Evolutionary conservation across 1,284 basidiomycete species (phyloP), one percentile per base, ranked within the genome.

Genomic region (Cryptococcus floricola): DNA sequence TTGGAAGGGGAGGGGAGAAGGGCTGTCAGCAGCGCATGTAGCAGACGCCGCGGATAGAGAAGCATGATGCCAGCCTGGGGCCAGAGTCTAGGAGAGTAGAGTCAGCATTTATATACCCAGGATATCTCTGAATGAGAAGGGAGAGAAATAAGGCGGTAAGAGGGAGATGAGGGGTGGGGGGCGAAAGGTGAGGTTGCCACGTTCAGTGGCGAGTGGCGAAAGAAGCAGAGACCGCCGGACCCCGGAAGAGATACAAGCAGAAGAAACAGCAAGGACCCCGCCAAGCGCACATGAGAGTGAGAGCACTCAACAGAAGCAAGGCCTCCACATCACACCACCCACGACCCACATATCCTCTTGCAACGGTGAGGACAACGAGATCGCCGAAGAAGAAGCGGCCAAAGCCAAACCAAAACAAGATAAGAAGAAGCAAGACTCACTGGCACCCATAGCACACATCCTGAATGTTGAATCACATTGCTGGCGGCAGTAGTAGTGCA

Each of bases 401-500:
- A 39, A 16, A 19, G 14, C 18, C 6, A 39, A 14, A 50, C 13
- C 10, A 34, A 31, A 13, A 18, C 9, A 53, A 46, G 43, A 18
- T 19, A 18, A 37, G 14, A 41, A 31, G 13, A 3, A 39, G 38
- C 12, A 39, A 39, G 39, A 62, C 60, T 59, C 47, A 62, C 60
- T 51, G 14, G 60, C 60, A 41, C 46, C 34, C 53, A 54, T 54
- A 13, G 57, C 57, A 41, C 60, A 62, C 57, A 59, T 52, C 43
- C 50, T 53, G 52, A 62, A 62, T 9, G 45, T 44, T n/a, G 51
- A 50, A 25, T 62, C 60, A 34, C 60, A 62, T 16, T 54, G 57
- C 34, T 62, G 60, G 28, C 57, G 48, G 53, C 60, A 62, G 52
- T 58, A 59, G 38, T 48, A 62, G 18, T 43, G 27, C 54, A 62